Conservation (phyloP, 345 rosid species). For the Corymbia maculata region DNA sequence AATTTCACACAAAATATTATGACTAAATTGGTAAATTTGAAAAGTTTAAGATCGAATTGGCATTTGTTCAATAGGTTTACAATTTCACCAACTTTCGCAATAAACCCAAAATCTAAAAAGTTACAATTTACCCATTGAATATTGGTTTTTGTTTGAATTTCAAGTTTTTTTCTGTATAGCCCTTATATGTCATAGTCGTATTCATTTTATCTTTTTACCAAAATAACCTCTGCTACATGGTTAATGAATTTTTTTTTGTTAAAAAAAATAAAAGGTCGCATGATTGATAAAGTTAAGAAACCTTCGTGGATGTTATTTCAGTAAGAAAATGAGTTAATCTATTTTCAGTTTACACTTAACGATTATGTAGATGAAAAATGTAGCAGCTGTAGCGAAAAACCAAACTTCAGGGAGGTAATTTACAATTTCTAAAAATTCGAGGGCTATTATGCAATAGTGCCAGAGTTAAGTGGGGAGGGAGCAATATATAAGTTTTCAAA, state of each 20-base stretch:
- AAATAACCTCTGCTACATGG: not conserved
- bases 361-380: not conserved
- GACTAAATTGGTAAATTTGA: accelerated
- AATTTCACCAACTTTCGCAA: no score
- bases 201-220: not conserved
- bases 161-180: not conserved
- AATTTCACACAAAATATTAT: accelerated
- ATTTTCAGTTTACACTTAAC: not conserved
- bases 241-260: not conserved
- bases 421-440: not conserved
- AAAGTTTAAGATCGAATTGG: accelerated
- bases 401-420: not conserved
- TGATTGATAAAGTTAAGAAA: accelerated
- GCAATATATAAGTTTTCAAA: no score
- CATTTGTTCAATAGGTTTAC: no score
- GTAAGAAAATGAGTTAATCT: not conserved
- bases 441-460: not conserved
- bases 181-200: not conserved
- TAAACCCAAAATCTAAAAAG: no score
- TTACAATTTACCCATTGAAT: no score
- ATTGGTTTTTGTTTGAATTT: not conserved
- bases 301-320: not conserved
- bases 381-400: not conserved
- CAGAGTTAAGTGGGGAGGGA: not conserved
- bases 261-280: not conserved